Percentiles rank a stretch among this genome's conserved stretches.
Conservation (phyloP, 176 grass and related monocot species). For the maize (Zea mays) region Zm-B73-REFERENCE-NAM-5.0 NC_050097.1:206302501-206303000, state of each 20-base stretch:
- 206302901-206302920: background rate
- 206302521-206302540: too few species aligned
- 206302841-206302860: background rate
- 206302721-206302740: constrained; percentile 59
- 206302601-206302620: constrained; percentile 75
- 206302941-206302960: background rate
- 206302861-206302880: background rate
- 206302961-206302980: background rate
- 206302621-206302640: constrained; percentile 57
- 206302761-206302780: constrained; percentile 43
- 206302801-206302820: background rate
- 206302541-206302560: too few species aligned
- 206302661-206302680: constrained; percentile 65
- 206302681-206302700: constrained; percentile 88
- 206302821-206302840: background rate
- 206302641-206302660: constrained; percentile 63
- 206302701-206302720: constrained; percentile 83
- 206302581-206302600: background rate
- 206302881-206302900: background rate
- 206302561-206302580: too few species aligned
- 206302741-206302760: constrained; percentile 61
- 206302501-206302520: too few species aligned
- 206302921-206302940: background rate
- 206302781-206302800: background rate
- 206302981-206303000: background rate